Conservation (phyloP, 306 rosid species). For the Dryas octopetala region DNA sequence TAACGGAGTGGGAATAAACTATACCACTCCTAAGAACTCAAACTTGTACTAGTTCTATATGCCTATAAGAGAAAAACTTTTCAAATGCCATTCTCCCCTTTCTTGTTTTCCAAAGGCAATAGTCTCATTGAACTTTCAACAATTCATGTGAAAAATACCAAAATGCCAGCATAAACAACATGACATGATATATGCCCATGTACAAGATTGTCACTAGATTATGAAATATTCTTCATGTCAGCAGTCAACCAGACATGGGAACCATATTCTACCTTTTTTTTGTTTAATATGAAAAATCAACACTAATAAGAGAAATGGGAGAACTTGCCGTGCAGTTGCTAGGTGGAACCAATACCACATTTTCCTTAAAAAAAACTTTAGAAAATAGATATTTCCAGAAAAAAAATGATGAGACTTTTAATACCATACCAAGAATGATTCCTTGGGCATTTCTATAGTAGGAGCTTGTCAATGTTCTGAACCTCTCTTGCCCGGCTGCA, state of each 20-base stretch:
- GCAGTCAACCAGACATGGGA: background rate
- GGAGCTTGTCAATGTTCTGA: slow-evolving; percentile 89
- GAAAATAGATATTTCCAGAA: background rate
- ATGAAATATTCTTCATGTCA: background rate
- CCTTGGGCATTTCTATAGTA: slow-evolving; percentile 97
- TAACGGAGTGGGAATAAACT: background rate
- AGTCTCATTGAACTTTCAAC: background rate
- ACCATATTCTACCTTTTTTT: background rate
- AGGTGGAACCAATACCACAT: slow-evolving; percentile 6
- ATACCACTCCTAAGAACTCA: background rate
- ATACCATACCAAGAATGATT: slow-evolving; percentile 79
- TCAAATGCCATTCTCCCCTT: background rate
- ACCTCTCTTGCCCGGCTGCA: slow-evolving; percentile 99
- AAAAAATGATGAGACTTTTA: background rate
- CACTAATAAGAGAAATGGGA: background rate
- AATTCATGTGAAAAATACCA: background rate
- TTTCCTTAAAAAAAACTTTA: background rate
- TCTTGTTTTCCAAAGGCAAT: background rate
- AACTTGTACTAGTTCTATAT: background rate
- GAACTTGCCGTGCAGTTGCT: background rate
- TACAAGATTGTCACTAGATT: background rate
- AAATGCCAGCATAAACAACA: background rate
- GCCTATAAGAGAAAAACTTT: background rate
- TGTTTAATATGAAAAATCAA: background rate
- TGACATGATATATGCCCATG: background rate